These are phyloP conservation scores for Candida argentea DNA, from an alignment of 805 yeast species.

Conservation along the genomic window DNA sequence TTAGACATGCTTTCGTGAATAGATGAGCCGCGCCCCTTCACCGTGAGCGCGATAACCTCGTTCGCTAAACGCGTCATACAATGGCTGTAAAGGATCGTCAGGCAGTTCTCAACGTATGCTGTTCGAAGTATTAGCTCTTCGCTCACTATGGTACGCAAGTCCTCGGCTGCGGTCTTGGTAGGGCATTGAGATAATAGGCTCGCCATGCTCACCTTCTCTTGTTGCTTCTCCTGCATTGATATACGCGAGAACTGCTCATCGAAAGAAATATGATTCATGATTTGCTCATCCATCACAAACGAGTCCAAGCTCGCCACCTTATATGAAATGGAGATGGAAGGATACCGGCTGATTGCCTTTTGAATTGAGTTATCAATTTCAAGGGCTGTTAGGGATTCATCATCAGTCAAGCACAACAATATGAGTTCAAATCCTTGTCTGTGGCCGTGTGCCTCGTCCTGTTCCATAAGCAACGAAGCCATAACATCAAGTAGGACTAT, in stretches of 20 bases:
- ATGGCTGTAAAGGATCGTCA: constrained; percentile 63
- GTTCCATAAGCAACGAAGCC: constrained; percentile 51
- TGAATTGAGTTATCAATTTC: constrained; percentile 10
- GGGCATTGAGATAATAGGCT: constrained; percentile 31
- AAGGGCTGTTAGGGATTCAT: constrained; percentile 9
- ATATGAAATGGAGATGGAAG: constrained; percentile 20
- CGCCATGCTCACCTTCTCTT: constrained; percentile 10
- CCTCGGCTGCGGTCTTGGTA: constrained; percentile 57
- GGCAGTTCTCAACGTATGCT: constrained; percentile 36
- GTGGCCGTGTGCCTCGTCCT: constrained; percentile 49
- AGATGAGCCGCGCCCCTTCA: constrained; percentile 75
- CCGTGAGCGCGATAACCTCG: constrained; percentile 66
- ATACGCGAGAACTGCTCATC: constrained; percentile 17
- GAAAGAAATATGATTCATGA: constrained; percentile 22
- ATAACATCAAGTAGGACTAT: constrained; percentile 61
- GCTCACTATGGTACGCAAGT: constrained; percentile 40
- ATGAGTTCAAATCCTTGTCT: constrained; percentile 56
- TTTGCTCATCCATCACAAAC: constrained; percentile 21
- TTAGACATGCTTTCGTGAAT: constrained; percentile 46
- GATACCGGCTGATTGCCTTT: constrained; percentile 9
- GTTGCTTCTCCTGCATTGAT: constrained; percentile 3
- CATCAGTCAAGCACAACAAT: constrained; percentile 40
- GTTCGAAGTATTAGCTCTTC: constrained; percentile 36
- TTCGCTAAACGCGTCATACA: constrained; percentile 80
- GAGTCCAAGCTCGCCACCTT: constrained; percentile 33